Evolutionary conservation across 2,329 filamentous ascomycete genomes (phyloP), one percentile per base, ranked within the genome.

Genomic region (Epichloe amarillans): DNA sequence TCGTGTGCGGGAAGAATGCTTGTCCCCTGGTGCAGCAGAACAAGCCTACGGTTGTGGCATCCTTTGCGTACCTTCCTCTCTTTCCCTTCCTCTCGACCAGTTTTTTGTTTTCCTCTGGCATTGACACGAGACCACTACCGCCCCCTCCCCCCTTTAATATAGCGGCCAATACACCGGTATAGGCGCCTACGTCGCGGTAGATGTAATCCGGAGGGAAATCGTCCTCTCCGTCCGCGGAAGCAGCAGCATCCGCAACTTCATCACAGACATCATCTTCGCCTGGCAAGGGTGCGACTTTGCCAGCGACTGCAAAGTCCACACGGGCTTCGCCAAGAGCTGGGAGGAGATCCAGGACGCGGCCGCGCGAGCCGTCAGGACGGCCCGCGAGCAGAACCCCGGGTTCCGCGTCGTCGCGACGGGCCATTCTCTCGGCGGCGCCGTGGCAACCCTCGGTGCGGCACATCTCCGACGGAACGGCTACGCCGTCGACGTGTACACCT

Each of bases 341-440:
- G 54, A 65, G 11, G 79, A 83, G 54, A 70, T 82, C 19, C 58
- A 69, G 14, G 49, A 51, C 2, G 57, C 60, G 4, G 71, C 76
- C 15, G 56, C 75, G 6, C 55, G 59, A 1, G 72, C 70, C 49
- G 60, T 84, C 21, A 55, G 64, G 19, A 52, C 62, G 1, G 77
- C 77, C 3, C 62, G 61, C 40, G 58, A 61, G 1, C 62, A 69
- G 30, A 65, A 79, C 65, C 78, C 80, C 1, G 55, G 53, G 46
- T 83, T 75, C 68, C 63, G 63, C 44, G 60, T 85, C 60, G 62
- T 83, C 17, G 64, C 74, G n/a, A 80, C 81, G 0, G 84, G 84
- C 37, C 83, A 87, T 69, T 84, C 80, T 10, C 76, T 88, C 4
- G 84, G 84, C 46, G 84, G 71, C 26, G 82, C 82, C 6, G 69